Evolutionary conservation across 2,329 filamentous ascomycete species (phyloP), one percentile per base, ranked within the genome.

Genomic region (Apiospora hydei): DNA sequence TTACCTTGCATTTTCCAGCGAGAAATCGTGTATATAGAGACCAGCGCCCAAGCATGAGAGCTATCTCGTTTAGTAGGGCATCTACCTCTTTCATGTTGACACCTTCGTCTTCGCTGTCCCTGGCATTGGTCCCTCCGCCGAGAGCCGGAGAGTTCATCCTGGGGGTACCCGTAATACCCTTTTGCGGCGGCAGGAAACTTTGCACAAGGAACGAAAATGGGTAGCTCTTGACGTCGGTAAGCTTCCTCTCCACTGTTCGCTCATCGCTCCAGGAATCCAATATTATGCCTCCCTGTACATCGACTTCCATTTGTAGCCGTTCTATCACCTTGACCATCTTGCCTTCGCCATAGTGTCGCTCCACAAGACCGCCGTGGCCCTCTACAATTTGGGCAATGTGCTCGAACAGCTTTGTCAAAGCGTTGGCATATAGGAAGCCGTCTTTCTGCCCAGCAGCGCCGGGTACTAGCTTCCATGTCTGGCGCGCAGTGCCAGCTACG

Each of bases 11-110:
- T 84, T 98, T 98, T 72, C 91, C 91, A 30, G 94, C 92, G 70
- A 99, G 85, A 80, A 99, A 99, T 67, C 94, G 92, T 26, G 93
- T 92, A 82, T 98, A 99, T 16, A 98, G 84, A 3, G 96, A 94
- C 95, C 96, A 99, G 43, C 94, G 90, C 18, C 94, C 92, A 49
- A 99, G 89, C 94, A 99, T 99, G 51, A 97, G 85, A 1, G 94
- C 93, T 77, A 95, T 94, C 82, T 99, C 96, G 74, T 90, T 95
- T 5, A 99, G 86, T 13, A 98, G 83, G 0, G 90, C 92, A 79
- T 99, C 96, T 3, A 99, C 90, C 80, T 98, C 96, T 82, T 96
- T 98, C 94, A 98, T 98, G 79, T 98, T 95, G 30, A 98, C 94
- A 0, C 94, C 88, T 78, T 98, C 96, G 76, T 99, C 96, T 80